Evolutionary conservation across 2,329 filamentous ascomycete species (phyloP).

Genomic region (Colletotrichum lupini): DNA sequence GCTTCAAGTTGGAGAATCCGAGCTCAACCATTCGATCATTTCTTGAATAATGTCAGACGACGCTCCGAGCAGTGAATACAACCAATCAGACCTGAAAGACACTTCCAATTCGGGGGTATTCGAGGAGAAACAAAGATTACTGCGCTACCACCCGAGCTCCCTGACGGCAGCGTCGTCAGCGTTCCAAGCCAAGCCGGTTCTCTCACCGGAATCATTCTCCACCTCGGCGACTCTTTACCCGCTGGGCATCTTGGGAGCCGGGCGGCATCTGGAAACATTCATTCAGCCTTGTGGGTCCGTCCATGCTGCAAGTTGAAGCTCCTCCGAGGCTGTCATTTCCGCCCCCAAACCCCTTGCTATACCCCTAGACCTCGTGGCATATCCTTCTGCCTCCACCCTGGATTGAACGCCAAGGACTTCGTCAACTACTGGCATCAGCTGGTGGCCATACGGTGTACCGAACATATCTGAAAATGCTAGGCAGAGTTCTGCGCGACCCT

Average conservation of each 20-base stretch:
- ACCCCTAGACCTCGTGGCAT: neutral
- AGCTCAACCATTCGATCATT: neutral
- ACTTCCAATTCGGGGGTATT: neutral
- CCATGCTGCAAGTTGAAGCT: neutral
- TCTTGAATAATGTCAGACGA: no score
- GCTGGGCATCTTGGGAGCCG: constrained; percentile 24
- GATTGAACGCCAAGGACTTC: neutral
- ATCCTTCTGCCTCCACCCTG: neutral
- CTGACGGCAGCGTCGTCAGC: constrained; percentile 17
- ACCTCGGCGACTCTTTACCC: constrained; percentile 25
- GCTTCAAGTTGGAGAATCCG: neutral
- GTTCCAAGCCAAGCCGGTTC: neutral
- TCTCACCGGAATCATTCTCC: neutral
- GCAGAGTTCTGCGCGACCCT: neutral
- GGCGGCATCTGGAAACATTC: neutral
- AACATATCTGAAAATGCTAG: neutral
- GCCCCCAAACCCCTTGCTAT: neutral
- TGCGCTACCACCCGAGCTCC: neutral
- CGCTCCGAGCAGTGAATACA: neutral
- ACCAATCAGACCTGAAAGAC: neutral
- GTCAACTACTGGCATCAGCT: neutral
- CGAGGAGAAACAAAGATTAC: neutral
- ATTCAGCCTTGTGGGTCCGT: constrained; percentile 34
- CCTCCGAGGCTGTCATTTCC: neutral
- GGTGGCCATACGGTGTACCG: no score